These are phyloP conservation scores for Coemansia sp. DNA, from an alignment of 371 early-diverging fungal species.

Conservation along the genomic window DNA sequence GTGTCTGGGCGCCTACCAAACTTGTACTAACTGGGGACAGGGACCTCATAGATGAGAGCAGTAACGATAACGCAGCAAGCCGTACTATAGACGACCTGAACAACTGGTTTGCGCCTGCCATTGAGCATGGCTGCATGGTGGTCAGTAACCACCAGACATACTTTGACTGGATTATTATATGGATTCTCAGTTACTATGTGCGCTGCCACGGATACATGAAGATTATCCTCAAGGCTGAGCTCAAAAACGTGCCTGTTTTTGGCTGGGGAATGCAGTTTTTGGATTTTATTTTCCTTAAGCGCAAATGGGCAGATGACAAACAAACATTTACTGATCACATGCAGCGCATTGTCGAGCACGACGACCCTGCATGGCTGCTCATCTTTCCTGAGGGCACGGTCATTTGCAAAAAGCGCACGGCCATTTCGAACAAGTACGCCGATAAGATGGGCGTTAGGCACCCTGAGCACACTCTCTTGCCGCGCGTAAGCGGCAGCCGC, in stretches of 20 bases:
- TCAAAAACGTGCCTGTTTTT: constrained; percentile 76
- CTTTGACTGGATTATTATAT: constrained; percentile 89
- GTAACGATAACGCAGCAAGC: constrained; percentile 29
- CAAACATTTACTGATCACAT: constrained; percentile 54
- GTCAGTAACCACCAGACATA: constrained; percentile 87
- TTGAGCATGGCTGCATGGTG: constrained; percentile 52
- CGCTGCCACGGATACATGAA: constrained; percentile 74
- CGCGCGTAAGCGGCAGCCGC: constrained; percentile 74
- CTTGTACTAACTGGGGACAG: constrained; percentile 54
- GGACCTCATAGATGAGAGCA: constrained; percentile 16
- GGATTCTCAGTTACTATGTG: constrained; percentile 66
- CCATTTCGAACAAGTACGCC: constrained; percentile 47
- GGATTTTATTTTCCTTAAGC: constrained; percentile 81
- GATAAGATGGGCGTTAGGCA: constrained; percentile 38
- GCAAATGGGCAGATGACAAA: constrained; percentile 76
- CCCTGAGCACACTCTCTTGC: constrained; percentile 63
- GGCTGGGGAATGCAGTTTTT: constrained; percentile 89
- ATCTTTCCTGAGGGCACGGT: constrained; percentile 92
- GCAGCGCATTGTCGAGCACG: constrained; percentile 39
- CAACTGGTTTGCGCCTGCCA: constrained; percentile 41
- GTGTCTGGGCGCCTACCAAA: constrained; percentile 51
- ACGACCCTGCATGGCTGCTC: constrained; percentile 76
- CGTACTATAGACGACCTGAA: constrained; percentile 3
- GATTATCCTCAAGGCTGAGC: constrained; percentile 77
- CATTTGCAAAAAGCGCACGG: constrained; percentile 48